These are phyloP conservation scores for Abortiporus biennis DNA, from an alignment of 1,284 basidiomycete genomes.

Conservation along the genomic window DNA sequence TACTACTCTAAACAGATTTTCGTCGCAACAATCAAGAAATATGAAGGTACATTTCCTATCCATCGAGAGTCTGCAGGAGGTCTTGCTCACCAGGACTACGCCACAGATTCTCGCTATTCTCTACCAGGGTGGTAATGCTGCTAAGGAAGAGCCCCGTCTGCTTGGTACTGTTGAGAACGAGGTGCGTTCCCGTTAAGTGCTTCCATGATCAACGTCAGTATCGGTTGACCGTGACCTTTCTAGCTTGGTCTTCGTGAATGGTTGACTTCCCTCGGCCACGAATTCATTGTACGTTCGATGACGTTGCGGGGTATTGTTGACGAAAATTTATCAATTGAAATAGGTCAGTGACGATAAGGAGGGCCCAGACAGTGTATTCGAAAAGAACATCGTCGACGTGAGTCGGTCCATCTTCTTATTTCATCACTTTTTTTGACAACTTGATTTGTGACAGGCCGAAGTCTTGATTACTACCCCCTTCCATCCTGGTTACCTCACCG, in stretches of 20 bases:
- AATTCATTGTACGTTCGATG: slow-evolving; percentile 58
- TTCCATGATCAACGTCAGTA: neutral
- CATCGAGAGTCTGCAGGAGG: neutral
- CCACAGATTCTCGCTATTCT: slow-evolving; percentile 56
- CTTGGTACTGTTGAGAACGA: slow-evolving; percentile 87
- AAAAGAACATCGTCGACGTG: slow-evolving; percentile 81
- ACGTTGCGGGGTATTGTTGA: no score
- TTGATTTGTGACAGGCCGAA: slow-evolving; percentile 39
- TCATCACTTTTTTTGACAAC: neutral
- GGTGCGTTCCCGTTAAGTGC: slow-evolving; percentile 25
- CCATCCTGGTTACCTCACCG: slow-evolving; percentile 84
- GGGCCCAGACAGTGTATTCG: slow-evolving; percentile 77
- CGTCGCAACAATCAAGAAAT: neutral
- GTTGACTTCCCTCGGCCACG: slow-evolving; percentile 70
- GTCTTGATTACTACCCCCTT: slow-evolving; percentile 86
- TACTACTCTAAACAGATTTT: neutral
- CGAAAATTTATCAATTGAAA: no score
- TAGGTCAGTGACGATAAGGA: slow-evolving; percentile 72
- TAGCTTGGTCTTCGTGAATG: slow-evolving; percentile 53
- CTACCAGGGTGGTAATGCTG: slow-evolving; percentile 66
- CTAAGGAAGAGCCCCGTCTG: slow-evolving; percentile 73
- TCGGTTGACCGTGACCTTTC: neutral
- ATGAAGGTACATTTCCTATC: slow-evolving; percentile 2
- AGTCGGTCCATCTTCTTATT: slow-evolving; percentile 18
- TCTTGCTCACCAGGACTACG: neutral